Percentiles rank a stretch among this genome's conserved stretches.
phyloP scores from a whole-genome alignment of 148 eudicot genomes.

The Suaeda aralocaspica region DNA sequence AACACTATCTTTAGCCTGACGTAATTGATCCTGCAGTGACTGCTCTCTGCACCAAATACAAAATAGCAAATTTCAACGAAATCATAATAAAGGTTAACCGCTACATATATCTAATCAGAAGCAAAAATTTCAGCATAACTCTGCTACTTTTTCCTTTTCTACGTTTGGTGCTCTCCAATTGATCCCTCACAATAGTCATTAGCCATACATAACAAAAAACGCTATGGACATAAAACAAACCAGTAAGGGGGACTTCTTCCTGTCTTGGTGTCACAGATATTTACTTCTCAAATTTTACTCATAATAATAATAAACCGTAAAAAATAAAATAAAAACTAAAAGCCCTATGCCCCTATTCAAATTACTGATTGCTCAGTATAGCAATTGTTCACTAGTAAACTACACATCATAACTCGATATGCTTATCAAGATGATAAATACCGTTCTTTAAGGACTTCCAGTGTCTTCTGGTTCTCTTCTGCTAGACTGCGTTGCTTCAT shows the following conservation, averaged over 20 bases:
- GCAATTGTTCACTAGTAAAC: constrained; percentile 9
- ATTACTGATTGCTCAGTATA: neutral
- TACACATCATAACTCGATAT: constrained; percentile 3
- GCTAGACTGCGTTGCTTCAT: constrained; percentile 98
- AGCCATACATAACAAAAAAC: neutral
- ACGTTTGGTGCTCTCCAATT: neutral
- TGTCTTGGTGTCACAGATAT: neutral
- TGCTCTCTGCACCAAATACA: constrained; percentile 68
- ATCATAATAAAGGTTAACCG: neutral
- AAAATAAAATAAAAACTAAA: neutral
- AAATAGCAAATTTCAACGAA: constrained; percentile 7
- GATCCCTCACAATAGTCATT: constrained; percentile 4
- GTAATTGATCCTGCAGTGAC: constrained; percentile 84
- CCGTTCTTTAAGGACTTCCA: constrained; percentile 94
- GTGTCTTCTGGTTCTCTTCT: constrained; percentile 90
- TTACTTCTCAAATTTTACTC: neutral
- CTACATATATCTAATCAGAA: neutral
- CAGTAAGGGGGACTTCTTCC: neutral
- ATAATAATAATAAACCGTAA: neutral
- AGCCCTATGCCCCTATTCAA: neutral
- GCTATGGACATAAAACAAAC: neutral
- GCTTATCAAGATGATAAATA: constrained; percentile 19
- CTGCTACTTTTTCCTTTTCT: neutral
- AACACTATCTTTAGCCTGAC: constrained; percentile 96
- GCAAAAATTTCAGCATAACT: neutral